Evolutionary conservation across 352 stramenopile genomes (phyloP), one percentile per base, ranked within the genome.

Genomic region (Aphanomyces euteiches): DNA sequence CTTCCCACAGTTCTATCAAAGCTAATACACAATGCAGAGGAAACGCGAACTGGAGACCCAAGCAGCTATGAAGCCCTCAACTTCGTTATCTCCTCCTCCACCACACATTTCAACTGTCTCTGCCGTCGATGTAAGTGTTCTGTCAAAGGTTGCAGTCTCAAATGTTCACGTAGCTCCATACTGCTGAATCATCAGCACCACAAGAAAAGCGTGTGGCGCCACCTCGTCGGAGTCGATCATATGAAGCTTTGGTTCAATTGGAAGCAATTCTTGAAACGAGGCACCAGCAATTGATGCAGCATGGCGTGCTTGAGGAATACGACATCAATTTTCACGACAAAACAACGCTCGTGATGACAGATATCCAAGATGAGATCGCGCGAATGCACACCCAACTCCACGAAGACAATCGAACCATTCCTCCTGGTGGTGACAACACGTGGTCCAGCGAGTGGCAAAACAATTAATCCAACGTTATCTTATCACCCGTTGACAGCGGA

Each of bases 201-300:
- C 4, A 17, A 10, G 64, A 71, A n/a, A 19, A 4, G 17, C 28
- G 21, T 36, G 13, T 1, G 34, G 39, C 48, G 3, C 17, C 48
- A 66, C 54, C 54, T 38, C 37, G 17, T 10, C 47, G 78, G 77
- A 40, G 82, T 7, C 78, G 85, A 28, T 91, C 83, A 17, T 93
- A 91, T 73, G 85, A 93, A 70, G 79, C 83, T 5, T 72, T 93
- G 13, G 81, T 90, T 47, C 81, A 87, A 64, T 72, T 93, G 12
- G 85, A 93, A 66, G 75, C 76, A 2, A 90, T 90, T 39, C 74
- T 93, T 41, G 85, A 93, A 58, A 78, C 79, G n/a, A 73, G 85
- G 1, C 85, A 93, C 56, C 79, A 85, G 56, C 75, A 88, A 38
- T 67, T 93, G 36, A 90, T 93, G 83, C 74, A 71, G 13, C 71